Conservation (phyloP, 176 grass and related monocot genomes). For the Oryza meyeriana region DNA sequence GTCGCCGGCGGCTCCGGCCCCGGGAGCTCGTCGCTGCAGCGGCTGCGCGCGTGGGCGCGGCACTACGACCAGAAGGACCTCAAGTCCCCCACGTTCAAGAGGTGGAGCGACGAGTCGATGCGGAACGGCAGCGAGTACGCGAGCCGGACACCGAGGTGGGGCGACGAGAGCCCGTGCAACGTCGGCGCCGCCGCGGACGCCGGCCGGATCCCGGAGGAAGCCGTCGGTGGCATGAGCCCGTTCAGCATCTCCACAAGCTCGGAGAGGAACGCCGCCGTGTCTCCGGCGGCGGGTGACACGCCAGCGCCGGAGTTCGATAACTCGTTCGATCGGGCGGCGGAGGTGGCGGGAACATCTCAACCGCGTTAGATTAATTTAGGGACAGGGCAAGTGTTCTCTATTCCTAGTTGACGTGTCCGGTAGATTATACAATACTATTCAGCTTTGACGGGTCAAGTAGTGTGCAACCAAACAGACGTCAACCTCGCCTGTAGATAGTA, state of each 20-base stretch:
- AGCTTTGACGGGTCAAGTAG: not conserved
- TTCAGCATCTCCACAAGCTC: conserved; percentile 26
- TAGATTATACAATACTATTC: too few relatives aligned
- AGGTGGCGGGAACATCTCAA: not conserved
- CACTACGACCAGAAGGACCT: conserved; percentile 50
- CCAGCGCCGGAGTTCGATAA: not conserved
- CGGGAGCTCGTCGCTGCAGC: conserved; percentile 28
- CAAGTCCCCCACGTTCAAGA: conserved; percentile 51
- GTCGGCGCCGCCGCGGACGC: not conserved
- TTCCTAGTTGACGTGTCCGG: not conserved
- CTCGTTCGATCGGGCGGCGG: conserved; percentile 31
- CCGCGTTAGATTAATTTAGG: conserved; percentile 1
- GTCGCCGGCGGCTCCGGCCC: not conserved
- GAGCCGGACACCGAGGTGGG: conserved; percentile 5
- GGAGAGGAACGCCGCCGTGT: conserved; percentile 14
- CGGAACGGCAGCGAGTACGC: not conserved
- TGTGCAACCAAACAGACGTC: not conserved
- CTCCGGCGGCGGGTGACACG: conserved; percentile 1
- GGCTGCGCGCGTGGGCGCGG: conserved; percentile 38
- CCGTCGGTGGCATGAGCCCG: conserved; percentile 26
- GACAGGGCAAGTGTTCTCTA: not conserved
- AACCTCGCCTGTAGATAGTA: not conserved
- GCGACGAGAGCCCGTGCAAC: not conserved
- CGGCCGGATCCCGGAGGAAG: not conserved
- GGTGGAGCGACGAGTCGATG: not conserved